A percentile compares a stretch with the other conserved stretches of the same genome.
Conservation (phyloP, 148 eudicot genomes). For the Chenopodium suecicum region DNA sequence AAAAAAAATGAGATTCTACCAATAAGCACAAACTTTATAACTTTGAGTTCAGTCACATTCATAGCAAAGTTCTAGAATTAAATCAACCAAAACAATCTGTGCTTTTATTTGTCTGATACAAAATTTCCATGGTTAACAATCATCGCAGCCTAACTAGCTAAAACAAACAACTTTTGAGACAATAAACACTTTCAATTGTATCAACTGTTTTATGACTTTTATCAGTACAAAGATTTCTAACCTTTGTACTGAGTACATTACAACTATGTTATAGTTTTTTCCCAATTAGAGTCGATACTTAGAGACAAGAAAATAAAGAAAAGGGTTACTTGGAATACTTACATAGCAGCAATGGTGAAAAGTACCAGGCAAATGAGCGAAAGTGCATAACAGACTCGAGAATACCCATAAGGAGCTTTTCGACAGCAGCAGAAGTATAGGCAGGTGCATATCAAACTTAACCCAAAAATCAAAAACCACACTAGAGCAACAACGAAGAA, state of each 20-base stretch:
- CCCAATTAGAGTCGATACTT: background rate
- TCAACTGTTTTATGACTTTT: background rate
- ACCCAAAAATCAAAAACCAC: slow-evolving; percentile 58
- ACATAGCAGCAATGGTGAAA: slow-evolving; percentile 56
- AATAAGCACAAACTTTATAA: background rate
- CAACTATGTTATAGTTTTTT: background rate
- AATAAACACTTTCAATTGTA: background rate
- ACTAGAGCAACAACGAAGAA: slow-evolving; percentile 44
- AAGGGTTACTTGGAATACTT: slow-evolving; percentile 25
- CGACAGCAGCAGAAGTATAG: slow-evolving; percentile 50
- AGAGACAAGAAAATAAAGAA: background rate
- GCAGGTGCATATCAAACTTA: slow-evolving; percentile 47
- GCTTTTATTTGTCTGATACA: background rate
- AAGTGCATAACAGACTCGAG: slow-evolving; percentile 51
- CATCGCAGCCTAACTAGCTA: background rate
- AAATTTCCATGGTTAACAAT: background rate
- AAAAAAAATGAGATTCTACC: background rate
- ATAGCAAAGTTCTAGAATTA: background rate
- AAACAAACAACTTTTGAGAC: background rate
- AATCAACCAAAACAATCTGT: background rate
- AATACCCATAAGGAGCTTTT: slow-evolving; percentile 49
- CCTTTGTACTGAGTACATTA: background rate
- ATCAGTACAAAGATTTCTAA: background rate
- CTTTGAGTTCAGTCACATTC: too few species aligned
- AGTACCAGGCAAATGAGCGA: slow-evolving; percentile 45